Base-by-base conservation (phyloP, 306 rosid genomes). In the Macrotyloma uniflorum region DNA sequence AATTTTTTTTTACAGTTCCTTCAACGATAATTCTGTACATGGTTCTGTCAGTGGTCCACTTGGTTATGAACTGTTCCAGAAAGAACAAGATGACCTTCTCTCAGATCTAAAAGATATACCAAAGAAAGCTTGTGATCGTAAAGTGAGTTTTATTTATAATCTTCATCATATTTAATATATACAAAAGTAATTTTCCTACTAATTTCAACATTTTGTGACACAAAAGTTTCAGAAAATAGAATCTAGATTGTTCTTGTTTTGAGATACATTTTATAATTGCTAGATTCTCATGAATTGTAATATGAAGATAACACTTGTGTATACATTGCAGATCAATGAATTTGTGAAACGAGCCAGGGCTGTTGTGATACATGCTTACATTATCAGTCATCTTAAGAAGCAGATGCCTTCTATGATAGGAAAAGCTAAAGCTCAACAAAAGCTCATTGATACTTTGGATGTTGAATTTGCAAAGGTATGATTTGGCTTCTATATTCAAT, bases 351-450 rank as follows among this genome's bases (percentile, higher is more conserved):
- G 99, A 35, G 97, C 99, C 4, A 83, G 99, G 76, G 94, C 97
- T 6, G 99, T 86, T 3, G 86, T 87, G 88, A 93, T 95, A 74
- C 99, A 95, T 71, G 96, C 99, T 72, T 87, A 90, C 78, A 95
- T 95, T n/a, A 84, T 95, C 33, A 85, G 98, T 74, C 99, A 93
- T 88, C 92, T 95, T 4, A 90, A 81, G 58, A 91, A 87, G 82
- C 90, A 93, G 64, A 95, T 95, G 99, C 99, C 99, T 77, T 6
- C 93, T 11, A 85, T 95, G 88, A 89, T 95, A 5, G 99, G 98
- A 57, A 95, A 95, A 85, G 86, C 97, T 7, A 95, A 91, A 86
- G 70, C 91, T 74, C 99, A 95, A 66, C 91, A 93, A 79, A 92
- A 70, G 68, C 96, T 95, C 51, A 67, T 84, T 55, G 91, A 91